Conservation (phyloP, 352 stramenopile genomes). For the Globisporangium nunn region DNA sequence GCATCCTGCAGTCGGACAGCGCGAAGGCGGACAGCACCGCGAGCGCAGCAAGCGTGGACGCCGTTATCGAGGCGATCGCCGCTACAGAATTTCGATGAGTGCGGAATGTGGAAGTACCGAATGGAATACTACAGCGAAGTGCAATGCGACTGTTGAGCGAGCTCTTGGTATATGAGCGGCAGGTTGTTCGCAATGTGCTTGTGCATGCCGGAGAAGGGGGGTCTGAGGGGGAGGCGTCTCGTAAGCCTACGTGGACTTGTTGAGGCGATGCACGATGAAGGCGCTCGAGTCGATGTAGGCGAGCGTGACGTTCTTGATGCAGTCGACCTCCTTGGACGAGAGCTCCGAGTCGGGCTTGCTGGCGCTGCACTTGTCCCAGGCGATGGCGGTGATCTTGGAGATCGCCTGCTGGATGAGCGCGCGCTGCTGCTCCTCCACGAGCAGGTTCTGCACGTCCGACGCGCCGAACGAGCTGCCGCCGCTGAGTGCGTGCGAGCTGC, state of each 20-base stretch:
- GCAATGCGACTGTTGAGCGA: too few species aligned
- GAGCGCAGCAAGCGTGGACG: slow-evolving; percentile 9
- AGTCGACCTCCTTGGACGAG: slow-evolving; percentile 71
- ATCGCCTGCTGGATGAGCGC: slow-evolving; percentile 84
- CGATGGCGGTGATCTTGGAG: slow-evolving; percentile 85
- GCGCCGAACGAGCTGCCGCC: slow-evolving; percentile 23
- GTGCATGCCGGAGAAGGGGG: not conserved
- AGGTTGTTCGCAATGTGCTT: not conserved
- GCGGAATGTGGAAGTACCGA: not conserved
- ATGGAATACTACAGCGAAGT: not conserved
- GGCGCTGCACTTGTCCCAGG: slow-evolving; percentile 87
- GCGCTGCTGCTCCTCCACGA: slow-evolving; percentile 86
- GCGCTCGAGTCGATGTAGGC: slow-evolving; percentile 86
- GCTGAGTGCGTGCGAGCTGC: slow-evolving; percentile 12
- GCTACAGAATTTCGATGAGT: slow-evolving; percentile 5
- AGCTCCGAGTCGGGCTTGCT: slow-evolving; percentile 80
- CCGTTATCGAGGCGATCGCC: slow-evolving; percentile 10
- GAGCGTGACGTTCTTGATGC: slow-evolving; percentile 85
- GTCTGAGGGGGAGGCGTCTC: too few species aligned
- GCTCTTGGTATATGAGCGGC: too few species aligned
- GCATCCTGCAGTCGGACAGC: slow-evolving; percentile 13
- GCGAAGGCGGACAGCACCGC: not conserved
- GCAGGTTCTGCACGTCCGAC: slow-evolving; percentile 70
- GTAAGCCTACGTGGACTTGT: slow-evolving; percentile 43
- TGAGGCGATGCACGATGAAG: slow-evolving; percentile 79